Conservation (phyloP, 768 basidiomycete genomes). For the Suillus cothurnatus region DNA sequence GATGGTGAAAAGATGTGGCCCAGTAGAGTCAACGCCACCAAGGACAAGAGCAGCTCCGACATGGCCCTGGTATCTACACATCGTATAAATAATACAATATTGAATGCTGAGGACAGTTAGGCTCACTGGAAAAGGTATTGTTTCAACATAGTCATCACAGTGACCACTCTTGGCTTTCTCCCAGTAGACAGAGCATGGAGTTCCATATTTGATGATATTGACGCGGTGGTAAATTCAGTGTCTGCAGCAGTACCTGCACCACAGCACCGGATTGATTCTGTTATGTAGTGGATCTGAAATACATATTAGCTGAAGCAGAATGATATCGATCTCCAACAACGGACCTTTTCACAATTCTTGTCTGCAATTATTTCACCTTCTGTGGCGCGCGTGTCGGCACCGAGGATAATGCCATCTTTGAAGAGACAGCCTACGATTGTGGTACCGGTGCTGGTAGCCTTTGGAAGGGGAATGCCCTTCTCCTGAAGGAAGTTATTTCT, state of each 20-base stretch:
- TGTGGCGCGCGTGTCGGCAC: slow-evolving; percentile 96
- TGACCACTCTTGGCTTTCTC: slow-evolving; percentile 89
- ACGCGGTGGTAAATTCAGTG: slow-evolving; percentile 91
- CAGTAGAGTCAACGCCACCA: slow-evolving; percentile 94
- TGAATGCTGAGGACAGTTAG: not conserved
- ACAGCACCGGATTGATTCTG: slow-evolving; percentile 94
- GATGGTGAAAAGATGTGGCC: slow-evolving; percentile 94
- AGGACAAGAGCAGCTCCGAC: slow-evolving; percentile 95
- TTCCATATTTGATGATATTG: slow-evolving; percentile 96
- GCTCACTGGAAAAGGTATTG: slow-evolving; percentile 89
- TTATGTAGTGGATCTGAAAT: slow-evolving; percentile 91
- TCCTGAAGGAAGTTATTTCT: slow-evolving; percentile 75
- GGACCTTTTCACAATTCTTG: slow-evolving; percentile 99
- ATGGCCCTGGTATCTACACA: slow-evolving; percentile 82
- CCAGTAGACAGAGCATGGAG: slow-evolving; percentile 90
- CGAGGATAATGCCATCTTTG: slow-evolving; percentile 90
- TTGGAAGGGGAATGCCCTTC: slow-evolving; percentile 75
- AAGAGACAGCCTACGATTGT: slow-evolving; percentile 97
- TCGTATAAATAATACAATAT: not conserved
- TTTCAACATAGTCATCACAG: slow-evolving; percentile 99
- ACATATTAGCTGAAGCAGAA: not conserved
- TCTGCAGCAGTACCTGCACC: slow-evolving; percentile 99
- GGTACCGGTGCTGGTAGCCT: slow-evolving; percentile 91
- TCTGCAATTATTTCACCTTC: slow-evolving; percentile 94
- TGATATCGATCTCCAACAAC: slow-evolving; percentile 5